Conservation (phyloP, 2,329 filamentous ascomycete genomes). For the Aspergillus texensis region DNA sequence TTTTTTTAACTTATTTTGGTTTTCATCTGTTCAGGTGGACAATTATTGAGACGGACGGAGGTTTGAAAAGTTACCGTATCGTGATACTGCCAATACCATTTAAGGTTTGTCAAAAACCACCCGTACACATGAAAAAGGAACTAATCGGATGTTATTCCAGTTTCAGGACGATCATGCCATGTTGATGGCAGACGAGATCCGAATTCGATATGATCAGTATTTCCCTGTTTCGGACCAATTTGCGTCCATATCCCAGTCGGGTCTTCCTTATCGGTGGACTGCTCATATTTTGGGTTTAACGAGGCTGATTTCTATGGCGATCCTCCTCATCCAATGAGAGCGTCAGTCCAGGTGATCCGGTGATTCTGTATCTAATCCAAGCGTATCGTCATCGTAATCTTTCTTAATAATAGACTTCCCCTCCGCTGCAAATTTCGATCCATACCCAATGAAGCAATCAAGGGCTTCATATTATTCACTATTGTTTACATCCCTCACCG, state of each 20-base stretch:
- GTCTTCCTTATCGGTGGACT: neutral
- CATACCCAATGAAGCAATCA: neutral
- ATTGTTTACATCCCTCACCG: neutral
- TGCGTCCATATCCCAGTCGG: neutral
- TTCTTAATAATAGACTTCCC: slow-evolving; percentile 3
- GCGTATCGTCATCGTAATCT: neutral
- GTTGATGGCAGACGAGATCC: neutral
- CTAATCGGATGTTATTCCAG: neutral
- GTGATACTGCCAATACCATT: neutral
- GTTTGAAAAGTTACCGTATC: neutral
- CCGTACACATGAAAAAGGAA: neutral
- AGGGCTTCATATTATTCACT: neutral
- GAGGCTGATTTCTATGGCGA: neutral
- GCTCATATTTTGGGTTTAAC: neutral
- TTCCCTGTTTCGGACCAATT: neutral
- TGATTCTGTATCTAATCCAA: neutral
- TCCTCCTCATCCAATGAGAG: neutral
- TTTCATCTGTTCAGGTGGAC: slow-evolving; percentile 4
- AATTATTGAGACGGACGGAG: neutral
- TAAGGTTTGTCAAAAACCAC: neutral
- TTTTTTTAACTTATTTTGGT: neutral
- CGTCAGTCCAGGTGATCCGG: neutral
- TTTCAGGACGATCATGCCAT: neutral
- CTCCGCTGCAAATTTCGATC: neutral
- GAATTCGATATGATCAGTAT: neutral